Evolutionary conservation across 495 filamentous ascomycete genomes (phyloP).

Genomic region (Tuber calosporum): DNA sequence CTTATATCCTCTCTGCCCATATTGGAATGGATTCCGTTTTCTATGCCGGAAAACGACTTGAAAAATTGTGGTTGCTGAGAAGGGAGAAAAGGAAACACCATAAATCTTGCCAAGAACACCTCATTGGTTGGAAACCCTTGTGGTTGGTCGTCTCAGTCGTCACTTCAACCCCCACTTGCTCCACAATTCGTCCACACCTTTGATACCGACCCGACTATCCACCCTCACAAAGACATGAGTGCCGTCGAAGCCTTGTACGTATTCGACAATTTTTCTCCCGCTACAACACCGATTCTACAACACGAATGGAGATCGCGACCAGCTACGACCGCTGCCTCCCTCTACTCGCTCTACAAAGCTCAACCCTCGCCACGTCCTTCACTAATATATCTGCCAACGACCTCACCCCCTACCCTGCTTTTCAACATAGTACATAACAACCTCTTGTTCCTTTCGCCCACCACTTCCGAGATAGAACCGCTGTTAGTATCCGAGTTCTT

Average conservation of each 20-base stretch:
- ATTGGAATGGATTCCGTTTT: background rate
- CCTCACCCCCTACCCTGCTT: slow-evolving; percentile 80
- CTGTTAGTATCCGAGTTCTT: slow-evolving; percentile 95
- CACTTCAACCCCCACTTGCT: slow-evolving; percentile 21
- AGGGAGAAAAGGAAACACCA: slow-evolving; percentile 8
- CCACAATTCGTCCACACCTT: slow-evolving; percentile 14
- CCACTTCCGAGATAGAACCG: slow-evolving; percentile 76
- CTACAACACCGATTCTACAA: slow-evolving; percentile 57
- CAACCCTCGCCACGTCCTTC: slow-evolving; percentile 77
- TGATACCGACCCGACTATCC: slow-evolving; percentile 38
- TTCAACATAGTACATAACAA: slow-evolving; percentile 82
- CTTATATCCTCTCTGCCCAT: background rate
- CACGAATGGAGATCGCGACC: slow-evolving; percentile 61
- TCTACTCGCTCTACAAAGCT: slow-evolving; percentile 80
- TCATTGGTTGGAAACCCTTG: too few relatives aligned
- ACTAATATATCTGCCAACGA: slow-evolving; percentile 73
- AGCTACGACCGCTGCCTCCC: slow-evolving; percentile 64
- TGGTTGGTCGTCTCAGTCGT: slow-evolving; percentile 24
- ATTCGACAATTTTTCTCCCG: slow-evolving; percentile 63
- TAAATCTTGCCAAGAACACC: slow-evolving; percentile 18
- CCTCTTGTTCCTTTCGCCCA: slow-evolving; percentile 76
- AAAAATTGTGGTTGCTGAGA: background rate
- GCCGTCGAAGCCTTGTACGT: slow-evolving; percentile 94
- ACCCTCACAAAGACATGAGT: slow-evolving; percentile 57
- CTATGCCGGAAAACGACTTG: background rate